Conservation (phyloP, 129 eudicot genomes). For the Tagetes patula region DNA sequence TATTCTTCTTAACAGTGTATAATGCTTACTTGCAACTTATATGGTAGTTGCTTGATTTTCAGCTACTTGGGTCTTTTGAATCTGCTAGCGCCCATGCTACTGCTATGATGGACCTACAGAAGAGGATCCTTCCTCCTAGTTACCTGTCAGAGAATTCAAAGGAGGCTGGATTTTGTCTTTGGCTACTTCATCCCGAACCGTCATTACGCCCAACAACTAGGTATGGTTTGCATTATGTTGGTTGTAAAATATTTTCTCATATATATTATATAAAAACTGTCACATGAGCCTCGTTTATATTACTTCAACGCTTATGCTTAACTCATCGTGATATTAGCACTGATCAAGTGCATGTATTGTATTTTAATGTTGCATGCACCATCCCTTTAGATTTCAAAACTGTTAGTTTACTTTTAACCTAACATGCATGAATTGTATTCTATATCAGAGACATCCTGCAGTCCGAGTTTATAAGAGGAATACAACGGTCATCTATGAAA, state of each 20-base stretch:
- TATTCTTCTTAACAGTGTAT: not conserved
- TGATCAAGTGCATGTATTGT: not conserved
- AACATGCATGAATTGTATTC: conserved; percentile 5
- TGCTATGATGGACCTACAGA: conserved; percentile 82
- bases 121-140: conserved; percentile 87
- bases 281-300: not conserved
- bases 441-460: conserved; percentile 70
- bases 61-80: conserved; percentile 79
- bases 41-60: conserved; percentile 33
- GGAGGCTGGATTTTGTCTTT: conserved; percentile 96
- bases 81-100: conserved; percentile 71
- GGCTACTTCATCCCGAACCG: conserved; percentile 97
- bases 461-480: conserved; percentile 59
- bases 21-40: conserved; percentile 32
- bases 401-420: conserved; percentile 8
- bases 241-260: not conserved
- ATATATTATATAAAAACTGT: conserved; percentile 8
- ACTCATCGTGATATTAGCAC: not conserved
- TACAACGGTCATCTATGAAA: conserved; percentile 46
- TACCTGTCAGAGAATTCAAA: conserved; percentile 75
- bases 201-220: conserved; percentile 82
- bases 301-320: not conserved
- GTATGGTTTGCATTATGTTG: conserved; percentile 32
- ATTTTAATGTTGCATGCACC: not conserved
- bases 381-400: not conserved